Evolutionary conservation across 2,329 filamentous ascomycete genomes (phyloP), one percentile per base, ranked within the genome.

Genomic region (Phialocephala subalpina): DNA sequence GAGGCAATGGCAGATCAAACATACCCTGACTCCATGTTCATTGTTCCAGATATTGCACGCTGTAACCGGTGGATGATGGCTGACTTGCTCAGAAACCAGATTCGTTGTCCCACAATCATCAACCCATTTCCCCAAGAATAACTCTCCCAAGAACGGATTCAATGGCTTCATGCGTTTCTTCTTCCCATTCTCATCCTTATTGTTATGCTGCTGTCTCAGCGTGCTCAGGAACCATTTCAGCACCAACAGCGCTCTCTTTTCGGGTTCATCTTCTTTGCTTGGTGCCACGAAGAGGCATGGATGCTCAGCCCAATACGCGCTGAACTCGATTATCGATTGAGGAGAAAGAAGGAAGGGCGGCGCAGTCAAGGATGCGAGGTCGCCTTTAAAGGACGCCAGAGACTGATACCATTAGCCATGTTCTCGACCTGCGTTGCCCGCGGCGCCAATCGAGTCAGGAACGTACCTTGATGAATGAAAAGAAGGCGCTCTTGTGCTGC

Each of bases 161-260:
- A 98, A 82, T 1, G 95, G 95, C 84, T 98, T 98, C 88, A 97
- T 97, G 83, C 97, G 94, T 63, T 93, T 94, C 69, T 84, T 89
- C 74, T 87, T 82, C 72, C 97, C 94, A 77, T 92, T 96, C 65
- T 86, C 85, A 73, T 75, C 73, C 47, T 69, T 72, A 25, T 82
- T 86, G 69, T 85, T 87, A 73, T 90, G 89, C 77, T 97, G 93
- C 79, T 97, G 92, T 82, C 95, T 97, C 62, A 98, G 84, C 2
- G 94, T 97, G 75, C 90, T 94, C 60, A 98, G 82, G 81, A 97
- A 98, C 95, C 95, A 98, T 81, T 94, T 96, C 73, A 97, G 82
- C 33, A 98, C 95, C 29, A 94, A 84, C 72, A 97, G 81, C n/a
- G 92, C 90, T 66, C 95, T 89, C 82, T 93, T 95, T 73, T 91